Conservation (phyloP, 2,329 filamentous ascomycete genomes). For the Diplodia sapinea region DNA sequence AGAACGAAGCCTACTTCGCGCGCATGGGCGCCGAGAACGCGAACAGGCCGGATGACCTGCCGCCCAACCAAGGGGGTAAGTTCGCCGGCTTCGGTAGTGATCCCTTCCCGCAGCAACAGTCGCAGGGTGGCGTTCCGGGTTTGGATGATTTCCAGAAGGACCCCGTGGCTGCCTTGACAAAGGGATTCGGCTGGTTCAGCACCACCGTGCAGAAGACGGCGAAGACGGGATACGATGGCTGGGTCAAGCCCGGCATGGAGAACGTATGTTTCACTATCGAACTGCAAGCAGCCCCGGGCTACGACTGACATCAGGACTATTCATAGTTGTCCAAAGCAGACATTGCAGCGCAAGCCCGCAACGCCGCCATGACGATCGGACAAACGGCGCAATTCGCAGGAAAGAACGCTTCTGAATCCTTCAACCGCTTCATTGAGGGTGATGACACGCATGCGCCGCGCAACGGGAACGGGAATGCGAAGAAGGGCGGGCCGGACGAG, state of each 20-base stretch:
- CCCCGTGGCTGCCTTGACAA: constrained; percentile 83
- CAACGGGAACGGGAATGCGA: constrained; percentile 31
- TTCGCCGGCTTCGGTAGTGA: constrained; percentile 89
- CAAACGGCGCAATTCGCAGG: constrained; percentile 70
- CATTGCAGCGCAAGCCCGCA: constrained; percentile 64
- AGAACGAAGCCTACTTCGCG: constrained; percentile 90
- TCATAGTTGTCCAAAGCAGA: constrained; percentile 73
- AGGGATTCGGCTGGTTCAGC: constrained; percentile 94
- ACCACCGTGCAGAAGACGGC: constrained; percentile 87
- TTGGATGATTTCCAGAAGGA: constrained; percentile 92
- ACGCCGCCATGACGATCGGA: constrained; percentile 59
- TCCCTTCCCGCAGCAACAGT: constrained; percentile 59
- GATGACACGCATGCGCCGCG: constrained; percentile 46
- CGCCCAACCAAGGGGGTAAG: constrained; percentile 90
- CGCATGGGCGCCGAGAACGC: constrained; percentile 84
- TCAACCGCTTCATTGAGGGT: constrained; percentile 88
- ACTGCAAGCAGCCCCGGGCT: too few species aligned
- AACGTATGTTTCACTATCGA: constrained; percentile 64
- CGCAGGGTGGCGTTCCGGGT: constrained; percentile 62
- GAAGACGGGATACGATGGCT: constrained; percentile 87
- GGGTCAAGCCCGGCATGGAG: constrained; percentile 89
- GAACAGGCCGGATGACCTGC: constrained; percentile 71
- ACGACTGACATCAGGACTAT: neutral
- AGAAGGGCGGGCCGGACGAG: constrained; percentile 12
- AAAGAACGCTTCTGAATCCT: constrained; percentile 75